A percentile compares a stretch with the other conserved stretches of the same genome.
phyloP scores from a whole-genome alignment of 2,329 filamentous ascomycete genomes.

The Zymoseptoria ardabiliae region DNA sequence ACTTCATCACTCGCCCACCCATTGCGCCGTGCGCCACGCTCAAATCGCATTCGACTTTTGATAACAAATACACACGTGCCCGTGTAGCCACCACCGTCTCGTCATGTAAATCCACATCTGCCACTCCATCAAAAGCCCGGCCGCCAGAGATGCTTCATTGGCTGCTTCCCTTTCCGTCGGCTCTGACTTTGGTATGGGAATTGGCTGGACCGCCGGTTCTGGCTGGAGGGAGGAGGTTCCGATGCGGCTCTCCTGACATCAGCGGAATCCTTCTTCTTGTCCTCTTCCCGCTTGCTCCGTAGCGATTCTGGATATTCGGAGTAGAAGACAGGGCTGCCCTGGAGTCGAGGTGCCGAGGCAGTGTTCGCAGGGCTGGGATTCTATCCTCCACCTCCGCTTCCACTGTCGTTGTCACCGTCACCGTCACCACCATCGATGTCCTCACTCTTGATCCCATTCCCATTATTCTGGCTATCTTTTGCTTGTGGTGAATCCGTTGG shows the following conservation, averaged over 20 bases:
- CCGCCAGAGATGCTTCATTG: not conserved
- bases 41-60: not conserved
- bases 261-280: not conserved
- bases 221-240: not conserved
- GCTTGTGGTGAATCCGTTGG: not conserved
- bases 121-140: not conserved
- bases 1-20: not conserved
- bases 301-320: not conserved
- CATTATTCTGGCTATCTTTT: not conserved
- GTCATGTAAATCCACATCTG: not conserved
- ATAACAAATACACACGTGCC: not conserved
- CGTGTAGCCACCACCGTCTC: not conserved
- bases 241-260: not conserved
- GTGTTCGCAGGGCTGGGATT: not conserved
- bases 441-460: conserved; percentile 8
- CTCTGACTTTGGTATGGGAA: not conserved
- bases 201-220: not conserved
- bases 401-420: not conserved
- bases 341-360: not conserved
- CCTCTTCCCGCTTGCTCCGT: not conserved
- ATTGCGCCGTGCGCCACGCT: not conserved
- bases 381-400: not conserved
- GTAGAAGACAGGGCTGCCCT: not conserved
- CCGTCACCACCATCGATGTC: not conserved
- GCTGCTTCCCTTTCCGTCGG: not conserved